Base-by-base conservation (phyloP, 306 rosid genomes). In the Prunus salicina region DNA sequence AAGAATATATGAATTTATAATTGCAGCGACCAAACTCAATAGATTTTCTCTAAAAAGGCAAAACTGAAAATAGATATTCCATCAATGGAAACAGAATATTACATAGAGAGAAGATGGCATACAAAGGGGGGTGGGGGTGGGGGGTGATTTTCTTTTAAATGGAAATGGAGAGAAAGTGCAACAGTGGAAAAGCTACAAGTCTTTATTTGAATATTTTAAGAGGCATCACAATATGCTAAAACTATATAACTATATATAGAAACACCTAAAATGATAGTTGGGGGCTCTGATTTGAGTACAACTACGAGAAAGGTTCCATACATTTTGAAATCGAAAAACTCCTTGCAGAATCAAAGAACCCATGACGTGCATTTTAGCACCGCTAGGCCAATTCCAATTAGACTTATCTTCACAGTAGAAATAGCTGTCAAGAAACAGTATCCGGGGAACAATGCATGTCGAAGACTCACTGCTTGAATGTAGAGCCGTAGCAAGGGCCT, bases 301-400 rank as follows among this genome's bases (percentile, higher is more conserved):
- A 27, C 18, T 18, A 45, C n/a, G 58, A 63, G 67, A 67, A 53
- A 70, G 52, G 22, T 53, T 76, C 50, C 87, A 20, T 82, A 86
- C 91, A 67, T 32, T 85, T 57, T 65, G 82, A 72, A 79, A 82
- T 73, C 73, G 79, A 60, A 90, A 75, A 80, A 90, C 88, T 82
- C 88, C 82, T 83, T 92, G 97, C 79, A 95, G 91, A 79, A 92
- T 89, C 73, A 92, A 79, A 82, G 97, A 95, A 76, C 99, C 97
- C 87, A 91, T 82, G 65, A 86, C 84, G 41, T 86, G 84, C 79
- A 95, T 88, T 81, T 76, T 90, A 72, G 75, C 85, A 55, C 93
- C 90, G 41, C 80, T 82, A 27, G 80, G 83, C 95, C 91, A 92
- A 78, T 28, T 86, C 97, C 99, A 95, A 69, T 82, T 87, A 67